phyloP scores from a whole-genome alignment of 2,329 filamentous ascomycete genomes.

The Fonsecaea multimorphosa region DNA sequence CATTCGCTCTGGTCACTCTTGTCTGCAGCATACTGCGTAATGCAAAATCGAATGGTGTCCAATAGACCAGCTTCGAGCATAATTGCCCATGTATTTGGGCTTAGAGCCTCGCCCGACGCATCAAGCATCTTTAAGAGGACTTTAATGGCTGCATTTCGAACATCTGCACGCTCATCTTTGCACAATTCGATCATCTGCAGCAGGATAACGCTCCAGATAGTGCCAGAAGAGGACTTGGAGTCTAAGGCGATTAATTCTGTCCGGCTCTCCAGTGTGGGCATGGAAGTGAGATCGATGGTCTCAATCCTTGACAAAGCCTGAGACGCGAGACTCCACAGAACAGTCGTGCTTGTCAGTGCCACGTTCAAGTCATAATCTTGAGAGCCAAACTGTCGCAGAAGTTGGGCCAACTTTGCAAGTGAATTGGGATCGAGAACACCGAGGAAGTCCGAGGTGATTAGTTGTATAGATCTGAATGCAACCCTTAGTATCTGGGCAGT shows the following conservation, averaged over 20 bases:
- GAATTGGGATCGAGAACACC: slow-evolving; percentile 72
- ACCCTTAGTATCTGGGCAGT: slow-evolving; percentile 71
- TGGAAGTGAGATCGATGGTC: slow-evolving; percentile 19
- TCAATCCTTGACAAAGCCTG: slow-evolving; percentile 28
- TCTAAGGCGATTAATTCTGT: slow-evolving; percentile 2
- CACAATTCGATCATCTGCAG: slow-evolving; percentile 45
- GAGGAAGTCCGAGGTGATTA: slow-evolving; percentile 94
- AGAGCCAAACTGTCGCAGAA: slow-evolving; percentile 84
- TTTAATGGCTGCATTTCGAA: slow-evolving; percentile 73
- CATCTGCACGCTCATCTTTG: slow-evolving; percentile 49
- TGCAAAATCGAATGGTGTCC: slow-evolving; percentile 21
- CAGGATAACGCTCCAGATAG: slow-evolving; percentile 35
- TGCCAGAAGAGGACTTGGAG: slow-evolving; percentile 6
- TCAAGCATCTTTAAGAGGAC: slow-evolving; percentile 91
- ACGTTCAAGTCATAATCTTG: slow-evolving; percentile 95
- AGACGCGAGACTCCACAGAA: slow-evolving; percentile 93
- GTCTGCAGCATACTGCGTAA: slow-evolving; percentile 16
- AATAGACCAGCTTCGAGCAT: slow-evolving; percentile 55
- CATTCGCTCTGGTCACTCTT: slow-evolving; percentile 20
- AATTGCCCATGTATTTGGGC: slow-evolving; percentile 39
- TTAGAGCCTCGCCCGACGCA: slow-evolving; percentile 75
- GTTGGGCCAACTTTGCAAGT: slow-evolving; percentile 80
- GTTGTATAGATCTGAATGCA: slow-evolving; percentile 85
- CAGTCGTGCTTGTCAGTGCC: slow-evolving; percentile 89
- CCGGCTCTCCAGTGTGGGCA: slow-evolving; percentile 17